Conservation (phyloP, 495 filamentous ascomycete species). For the Neohortaea acidophila region DNA sequence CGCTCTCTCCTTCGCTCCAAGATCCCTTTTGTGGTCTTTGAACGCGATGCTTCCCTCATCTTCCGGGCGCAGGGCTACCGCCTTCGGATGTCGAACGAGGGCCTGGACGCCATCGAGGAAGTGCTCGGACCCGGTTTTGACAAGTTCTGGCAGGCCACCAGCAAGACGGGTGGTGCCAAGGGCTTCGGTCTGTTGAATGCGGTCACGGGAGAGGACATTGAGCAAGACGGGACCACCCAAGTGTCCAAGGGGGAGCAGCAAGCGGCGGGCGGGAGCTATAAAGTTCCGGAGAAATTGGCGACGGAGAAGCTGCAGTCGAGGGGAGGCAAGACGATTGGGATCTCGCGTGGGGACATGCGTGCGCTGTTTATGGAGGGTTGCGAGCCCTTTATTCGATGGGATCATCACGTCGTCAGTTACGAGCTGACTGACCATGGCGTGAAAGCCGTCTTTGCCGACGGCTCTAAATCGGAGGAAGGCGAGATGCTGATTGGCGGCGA, state of each 20-base stretch:
- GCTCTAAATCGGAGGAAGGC: slow-evolving; percentile 35
- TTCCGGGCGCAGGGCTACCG: slow-evolving; percentile 40
- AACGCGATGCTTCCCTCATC: slow-evolving; percentile 33
- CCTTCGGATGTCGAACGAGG: slow-evolving; percentile 35
- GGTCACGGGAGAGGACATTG: slow-evolving; percentile 27
- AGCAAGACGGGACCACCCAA: not conserved
- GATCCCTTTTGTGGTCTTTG: slow-evolving; percentile 37
- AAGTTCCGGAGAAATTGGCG: slow-evolving; percentile 1
- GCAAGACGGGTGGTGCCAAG: slow-evolving; percentile 34
- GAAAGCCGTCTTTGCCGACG: slow-evolving; percentile 33
- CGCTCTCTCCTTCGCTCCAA: slow-evolving; percentile 31
- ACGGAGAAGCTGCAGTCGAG: slow-evolving; percentile 26
- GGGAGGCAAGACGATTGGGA: slow-evolving; percentile 36
- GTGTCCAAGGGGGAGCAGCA: slow-evolving; percentile 7
- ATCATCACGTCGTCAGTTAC: slow-evolving; percentile 33
- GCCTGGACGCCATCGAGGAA: slow-evolving; percentile 26
- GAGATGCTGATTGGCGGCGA: slow-evolving; percentile 37
- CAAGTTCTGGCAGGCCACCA: slow-evolving; percentile 38
- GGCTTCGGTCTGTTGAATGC: slow-evolving; percentile 34
- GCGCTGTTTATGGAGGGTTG: slow-evolving; percentile 33
- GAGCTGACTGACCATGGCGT: slow-evolving; percentile 33
- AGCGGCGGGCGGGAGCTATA: slow-evolving; percentile 11
- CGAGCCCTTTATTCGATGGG: slow-evolving; percentile 33
- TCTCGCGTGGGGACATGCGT: slow-evolving; percentile 37
- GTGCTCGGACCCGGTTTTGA: slow-evolving; percentile 16